phyloP scores from a whole-genome alignment of 2,329 filamentous ascomycete species.

The Aspergillus fumigatiaffinis region DNA sequence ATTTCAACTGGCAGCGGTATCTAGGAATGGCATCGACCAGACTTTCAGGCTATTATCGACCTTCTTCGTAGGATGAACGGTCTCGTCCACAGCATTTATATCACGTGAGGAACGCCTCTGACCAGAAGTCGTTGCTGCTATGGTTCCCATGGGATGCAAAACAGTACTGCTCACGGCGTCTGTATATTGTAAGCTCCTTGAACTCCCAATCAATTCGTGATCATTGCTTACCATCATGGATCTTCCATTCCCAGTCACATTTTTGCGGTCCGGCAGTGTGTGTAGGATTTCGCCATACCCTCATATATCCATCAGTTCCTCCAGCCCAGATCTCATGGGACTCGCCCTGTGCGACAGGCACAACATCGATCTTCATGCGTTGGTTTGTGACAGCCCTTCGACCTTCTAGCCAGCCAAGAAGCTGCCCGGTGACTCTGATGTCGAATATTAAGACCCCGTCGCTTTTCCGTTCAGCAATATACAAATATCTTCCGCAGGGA shows the following conservation, averaged over 20 bases:
- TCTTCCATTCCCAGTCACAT: conserved; percentile 41
- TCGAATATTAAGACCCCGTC: conserved; percentile 57
- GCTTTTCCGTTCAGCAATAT: conserved; percentile 55
- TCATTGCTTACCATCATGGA: conserved; percentile 42
- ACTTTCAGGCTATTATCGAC: conserved; percentile 39
- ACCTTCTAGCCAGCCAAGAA: conserved; percentile 49
- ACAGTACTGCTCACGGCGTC: conserved; percentile 45
- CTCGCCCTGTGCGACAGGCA: conserved; percentile 27
- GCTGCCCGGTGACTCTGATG: conserved; percentile 50
- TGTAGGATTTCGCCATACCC: conserved; percentile 49
- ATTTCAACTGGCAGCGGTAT: not conserved
- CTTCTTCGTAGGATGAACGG: not conserved
- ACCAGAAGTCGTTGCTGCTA: conserved; percentile 51
- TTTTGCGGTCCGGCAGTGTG: conserved; percentile 36
- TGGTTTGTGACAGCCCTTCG: conserved; percentile 50
- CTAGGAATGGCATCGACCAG: conserved; percentile 33
- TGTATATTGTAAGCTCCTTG: conserved; percentile 19
- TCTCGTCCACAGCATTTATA: conserved; percentile 10
- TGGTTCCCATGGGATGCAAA: conserved; percentile 45
- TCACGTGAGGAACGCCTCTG: conserved; percentile 30
- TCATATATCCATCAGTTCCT: conserved; percentile 52
- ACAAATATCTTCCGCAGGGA: conserved; percentile 55
- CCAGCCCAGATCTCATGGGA: conserved; percentile 57
- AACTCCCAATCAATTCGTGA: not conserved
- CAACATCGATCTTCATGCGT: conserved; percentile 54